phyloP scores from a whole-genome alignment of 345 rosid genomes.

The Stellera chamaejasme region DNA sequence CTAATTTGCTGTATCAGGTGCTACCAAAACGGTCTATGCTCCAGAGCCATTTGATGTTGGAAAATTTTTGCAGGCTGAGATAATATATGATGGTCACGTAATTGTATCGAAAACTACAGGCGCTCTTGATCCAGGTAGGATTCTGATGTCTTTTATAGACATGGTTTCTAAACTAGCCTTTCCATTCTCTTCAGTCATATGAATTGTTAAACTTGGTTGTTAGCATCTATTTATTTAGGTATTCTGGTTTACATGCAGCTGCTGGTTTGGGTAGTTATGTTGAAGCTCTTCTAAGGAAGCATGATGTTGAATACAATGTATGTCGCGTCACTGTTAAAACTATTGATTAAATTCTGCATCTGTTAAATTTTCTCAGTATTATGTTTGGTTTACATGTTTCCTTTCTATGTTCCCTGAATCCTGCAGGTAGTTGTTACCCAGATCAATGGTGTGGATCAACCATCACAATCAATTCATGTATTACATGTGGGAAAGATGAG shows the following conservation, averaged over 20 bases:
- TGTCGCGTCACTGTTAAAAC: constrained; percentile 11
- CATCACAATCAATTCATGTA: constrained; percentile 72
- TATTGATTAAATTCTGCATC: too few species aligned
- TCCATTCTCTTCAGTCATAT: background rate
- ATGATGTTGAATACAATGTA: constrained; percentile 87
- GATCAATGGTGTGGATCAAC: constrained; percentile 55
- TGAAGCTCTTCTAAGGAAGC: constrained; percentile 86
- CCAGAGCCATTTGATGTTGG: constrained; percentile 95
- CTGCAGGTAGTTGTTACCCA: constrained; percentile 76
- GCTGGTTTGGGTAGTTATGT: constrained; percentile 96
- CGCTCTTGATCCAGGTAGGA: constrained; percentile 75
- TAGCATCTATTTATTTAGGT: background rate
- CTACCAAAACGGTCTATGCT: constrained; percentile 84
- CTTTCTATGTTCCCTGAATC: constrained; percentile 1
- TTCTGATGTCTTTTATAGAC: constrained; percentile 14
- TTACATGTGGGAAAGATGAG: constrained; percentile 97
- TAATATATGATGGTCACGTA: constrained; percentile 36
- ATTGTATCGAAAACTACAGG: constrained; percentile 57
- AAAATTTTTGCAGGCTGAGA: constrained; percentile 60
- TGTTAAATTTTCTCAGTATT: background rate
- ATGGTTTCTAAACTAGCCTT: background rate
- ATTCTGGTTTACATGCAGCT: constrained; percentile 35
- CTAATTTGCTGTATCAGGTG: constrained; percentile 46
- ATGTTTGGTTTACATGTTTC: background rate
- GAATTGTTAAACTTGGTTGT: background rate